Evolutionary conservation across 305 asterid species (phyloP), one percentile per base, ranked within the genome.

Genomic region (Fraxinus nigra): DNA sequence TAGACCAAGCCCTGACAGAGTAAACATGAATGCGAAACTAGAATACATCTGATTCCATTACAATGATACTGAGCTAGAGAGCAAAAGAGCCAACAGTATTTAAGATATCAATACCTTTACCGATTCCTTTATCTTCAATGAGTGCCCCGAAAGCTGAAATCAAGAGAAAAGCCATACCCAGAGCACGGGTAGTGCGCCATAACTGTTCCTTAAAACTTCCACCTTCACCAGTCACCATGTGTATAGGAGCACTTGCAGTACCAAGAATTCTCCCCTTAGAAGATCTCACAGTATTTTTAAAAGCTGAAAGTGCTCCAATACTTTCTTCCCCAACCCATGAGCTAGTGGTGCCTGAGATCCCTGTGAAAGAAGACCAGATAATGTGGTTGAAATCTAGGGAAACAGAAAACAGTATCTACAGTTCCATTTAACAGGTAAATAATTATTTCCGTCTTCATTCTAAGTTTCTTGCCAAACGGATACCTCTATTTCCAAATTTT

Each of bases 181-280:
- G 90, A 79, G 91, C 90, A 79, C 99, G 97, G 79, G 93, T 75
- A 0, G 99, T 94, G 67, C 98, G 91, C 98, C 99, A 96, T 76
- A 96, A 80, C 88, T 94, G 98, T 83, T 96, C 95, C 88, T 94
- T 94, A 75, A 94, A 90, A 84, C 92, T 91, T 56, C 94, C 95
- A 20, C 99, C 98, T 90, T 92, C 99, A 38, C 92, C 89, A 73
- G 98, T 88, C 83, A 96, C 98, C 99, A 93, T 96, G 85, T 96
- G 98, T 82, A 94, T 92, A 34, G 99, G 99, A 75, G 97, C 95
- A 85, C 83, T 88, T 22, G 97, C 87, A 72, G 97, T 93, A 81
- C 98, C 97, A 81, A 93, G 95, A 51, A 84, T 75, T 70, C 93
- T 94, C 0, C 84, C 92, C 85, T 93, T 91, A 3, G 93, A 86